Base-by-base conservation (phyloP, 768 basidiomycete species). In the Lactarius hatsudake region DNA sequence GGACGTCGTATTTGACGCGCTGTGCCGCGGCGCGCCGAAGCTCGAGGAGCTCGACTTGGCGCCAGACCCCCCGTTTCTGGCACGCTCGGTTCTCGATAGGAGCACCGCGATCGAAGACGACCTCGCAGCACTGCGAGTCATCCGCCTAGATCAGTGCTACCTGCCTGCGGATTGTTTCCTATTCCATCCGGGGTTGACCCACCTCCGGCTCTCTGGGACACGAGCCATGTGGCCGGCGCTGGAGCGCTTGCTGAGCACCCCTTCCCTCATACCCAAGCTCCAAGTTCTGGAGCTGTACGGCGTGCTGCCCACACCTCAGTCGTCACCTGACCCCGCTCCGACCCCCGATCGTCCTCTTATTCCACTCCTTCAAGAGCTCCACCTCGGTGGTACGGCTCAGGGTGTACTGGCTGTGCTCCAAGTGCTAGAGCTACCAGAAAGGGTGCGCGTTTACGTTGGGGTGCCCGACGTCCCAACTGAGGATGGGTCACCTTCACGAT, bases 21-120 rank as follows among this genome's bases (percentile, higher is more conserved):
- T 64, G 28, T 38, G 26, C 30, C 10, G 26, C 28, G 66, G 66
- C 62, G 62, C 62, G n/a, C 26, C 32, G 10, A 17, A 12, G 2
- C 62, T 68, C 34, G 62, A 68, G 62, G 66, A 68, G 59, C 42
- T 68, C 15, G 62, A 68, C 34, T 40, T 68, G 58, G 58, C 62
- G 26, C 57, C 66, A 20, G 59, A 59, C 3, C 5, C n/a, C 2
- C 53, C 66, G 23, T 55, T 61, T 61, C 6, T 55, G 51, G 66
- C 34, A 30, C 8, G 18, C 15, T 48, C 66, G 8, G 58, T 53
- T 12, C 62, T 32, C 3, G 51, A 59, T 30, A 45, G 57, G 55
- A 53, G 5, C 17, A 48, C 28, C 6, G 32, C 9, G 2, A 30
- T 56, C 28, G 3, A 3, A 20, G 2, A 10, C 6, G 51, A n/a